These are phyloP conservation scores for Funneliformis mosseae DNA, from an alignment of 192 early-diverging fungal species.

Conservation along the genomic window DNA sequence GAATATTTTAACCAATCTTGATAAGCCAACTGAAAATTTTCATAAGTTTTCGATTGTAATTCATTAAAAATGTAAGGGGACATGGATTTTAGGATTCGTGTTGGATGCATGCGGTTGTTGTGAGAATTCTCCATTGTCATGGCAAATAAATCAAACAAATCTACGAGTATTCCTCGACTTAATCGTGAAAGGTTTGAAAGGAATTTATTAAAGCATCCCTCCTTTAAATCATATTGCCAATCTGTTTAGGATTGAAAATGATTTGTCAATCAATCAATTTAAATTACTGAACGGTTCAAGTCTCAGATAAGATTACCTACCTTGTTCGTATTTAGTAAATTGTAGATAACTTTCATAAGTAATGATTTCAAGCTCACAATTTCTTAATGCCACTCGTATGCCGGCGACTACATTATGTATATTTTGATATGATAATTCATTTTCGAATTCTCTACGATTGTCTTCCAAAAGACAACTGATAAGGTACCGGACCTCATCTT, in stretches of 20 bases:
- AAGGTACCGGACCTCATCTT: constrained; percentile 16
- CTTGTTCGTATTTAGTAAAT: constrained; percentile 19
- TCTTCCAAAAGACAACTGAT: constrained; percentile 24
- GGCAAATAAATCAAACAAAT: constrained; percentile 22
- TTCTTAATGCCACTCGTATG: constrained; percentile 16
- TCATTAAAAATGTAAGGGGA: constrained; percentile 5
- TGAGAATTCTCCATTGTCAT: constrained; percentile 7
- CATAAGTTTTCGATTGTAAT: background rate
- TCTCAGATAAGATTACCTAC: background rate
- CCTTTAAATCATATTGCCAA: constrained; percentile 23
- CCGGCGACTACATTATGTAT: constrained; percentile 18
- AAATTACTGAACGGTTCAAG: no score
- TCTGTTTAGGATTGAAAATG: background rate
- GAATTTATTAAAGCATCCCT: constrained; percentile 21
- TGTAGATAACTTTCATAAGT: constrained; percentile 19
- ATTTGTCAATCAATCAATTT: no score
- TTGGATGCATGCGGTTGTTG: constrained; percentile 9
- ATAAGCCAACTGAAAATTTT: constrained; percentile 27
- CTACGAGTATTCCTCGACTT: constrained; percentile 1
- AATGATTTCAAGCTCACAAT: background rate
- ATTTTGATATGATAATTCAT: constrained; percentile 16
- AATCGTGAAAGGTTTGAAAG: background rate
- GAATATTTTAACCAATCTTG: constrained; percentile 29
- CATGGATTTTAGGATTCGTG: constrained; percentile 21
- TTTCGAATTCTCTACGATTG: constrained; percentile 9